A percentile compares a stretch with the other conserved stretches of the same genome.
phyloP scores from a whole-genome alignment of 2,329 filamentous ascomycete species.

The Pseudogymnoascus sp. region DNA sequence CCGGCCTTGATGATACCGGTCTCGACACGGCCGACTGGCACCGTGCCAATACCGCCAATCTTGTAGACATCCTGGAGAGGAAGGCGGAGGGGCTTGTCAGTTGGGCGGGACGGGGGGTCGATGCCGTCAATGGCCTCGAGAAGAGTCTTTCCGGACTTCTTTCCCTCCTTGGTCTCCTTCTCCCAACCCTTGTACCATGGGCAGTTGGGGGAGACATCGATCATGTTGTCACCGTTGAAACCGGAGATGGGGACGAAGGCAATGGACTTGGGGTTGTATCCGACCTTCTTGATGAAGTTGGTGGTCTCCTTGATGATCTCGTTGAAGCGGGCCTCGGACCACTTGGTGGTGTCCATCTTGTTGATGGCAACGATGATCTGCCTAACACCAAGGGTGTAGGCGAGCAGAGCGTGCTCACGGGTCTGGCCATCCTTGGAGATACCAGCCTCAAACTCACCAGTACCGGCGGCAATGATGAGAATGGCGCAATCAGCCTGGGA shows the following conservation, averaged over 20 bases:
- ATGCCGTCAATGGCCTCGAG: slow-evolving; percentile 98
- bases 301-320: slow-evolving; percentile 99
- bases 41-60: slow-evolving; percentile 99
- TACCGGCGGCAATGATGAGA: slow-evolving; percentile 99
- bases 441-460: slow-evolving; percentile 99
- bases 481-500: slow-evolving; percentile 99
- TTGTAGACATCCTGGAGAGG: slow-evolving; percentile 99
- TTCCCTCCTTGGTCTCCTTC: slow-evolving; percentile 90
- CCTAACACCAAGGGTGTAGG: slow-evolving; percentile 99
- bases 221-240: slow-evolving; percentile 99
- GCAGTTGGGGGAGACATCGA: slow-evolving; percentile 80
- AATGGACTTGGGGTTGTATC: slow-evolving; percentile 99
- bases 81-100: slow-evolving; percentile 99
- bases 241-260: slow-evolving; percentile 99
- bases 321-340: slow-evolving; percentile 90
- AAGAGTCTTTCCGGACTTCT: slow-evolving; percentile 90
- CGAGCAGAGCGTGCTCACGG: slow-evolving; percentile 99
- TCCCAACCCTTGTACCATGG: slow-evolving; percentile 99
- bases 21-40: slow-evolving; percentile 99
- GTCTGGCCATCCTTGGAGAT: slow-evolving; percentile 99
- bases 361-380: slow-evolving; percentile 99
- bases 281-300: slow-evolving; percentile 99
- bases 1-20: slow-evolving; percentile 88
- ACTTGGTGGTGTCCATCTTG: slow-evolving; percentile 99
- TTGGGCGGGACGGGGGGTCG: slow-evolving; percentile 83